A percentile compares a stretch with the other conserved stretches of the same genome.
phyloP scores from a whole-genome alignment of 345 rosid genomes.

The Kernera saxatilis region DNA sequence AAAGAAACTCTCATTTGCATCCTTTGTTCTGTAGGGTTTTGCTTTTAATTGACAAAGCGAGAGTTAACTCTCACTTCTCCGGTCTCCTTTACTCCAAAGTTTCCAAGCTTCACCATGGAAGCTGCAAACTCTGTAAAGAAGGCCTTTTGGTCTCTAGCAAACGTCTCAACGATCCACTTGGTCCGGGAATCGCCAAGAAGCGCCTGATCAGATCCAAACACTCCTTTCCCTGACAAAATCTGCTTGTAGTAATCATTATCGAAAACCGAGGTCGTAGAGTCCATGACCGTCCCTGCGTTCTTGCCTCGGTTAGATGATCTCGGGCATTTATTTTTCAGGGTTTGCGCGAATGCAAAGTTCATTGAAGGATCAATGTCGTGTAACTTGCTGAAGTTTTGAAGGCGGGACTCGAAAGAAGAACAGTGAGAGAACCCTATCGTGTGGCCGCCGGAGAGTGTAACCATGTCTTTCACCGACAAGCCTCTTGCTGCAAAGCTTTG shows the following conservation, averaged over 20 bases:
- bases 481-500: slow-evolving; percentile 67
- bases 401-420: slow-evolving; percentile 63
- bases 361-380: slow-evolving; percentile 63
- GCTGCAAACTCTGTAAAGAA: slow-evolving; percentile 63
- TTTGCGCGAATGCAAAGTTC: slow-evolving; percentile 39
- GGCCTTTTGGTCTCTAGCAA: slow-evolving; percentile 49
- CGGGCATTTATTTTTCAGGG: slow-evolving; percentile 45
- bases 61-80: slow-evolving; percentile 71
- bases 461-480: slow-evolving; percentile 66
- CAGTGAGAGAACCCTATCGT: slow-evolving; percentile 80
- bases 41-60: slow-evolving; percentile 38
- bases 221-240: slow-evolving; percentile 47
- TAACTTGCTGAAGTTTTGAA: slow-evolving; percentile 51
- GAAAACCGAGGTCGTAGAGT: slow-evolving; percentile 51
- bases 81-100: slow-evolving; percentile 48
- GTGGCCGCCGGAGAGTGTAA: slow-evolving; percentile 78
- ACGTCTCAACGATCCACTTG: slow-evolving; percentile 53
- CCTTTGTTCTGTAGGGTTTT: neutral
- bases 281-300: slow-evolving; percentile 63
- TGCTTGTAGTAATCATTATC: slow-evolving; percentile 68
- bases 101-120: slow-evolving; percentile 74
- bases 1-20: slow-evolving; percentile 7
- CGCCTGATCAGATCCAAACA: slow-evolving; percentile 65
- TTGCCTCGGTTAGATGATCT: slow-evolving; percentile 39
- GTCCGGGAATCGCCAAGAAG: slow-evolving; percentile 48